Evolutionary conservation across 2,329 filamentous ascomycete genomes (phyloP), one percentile per base, ranked within the genome.

Genomic region (Shiraia sp.): DNA sequence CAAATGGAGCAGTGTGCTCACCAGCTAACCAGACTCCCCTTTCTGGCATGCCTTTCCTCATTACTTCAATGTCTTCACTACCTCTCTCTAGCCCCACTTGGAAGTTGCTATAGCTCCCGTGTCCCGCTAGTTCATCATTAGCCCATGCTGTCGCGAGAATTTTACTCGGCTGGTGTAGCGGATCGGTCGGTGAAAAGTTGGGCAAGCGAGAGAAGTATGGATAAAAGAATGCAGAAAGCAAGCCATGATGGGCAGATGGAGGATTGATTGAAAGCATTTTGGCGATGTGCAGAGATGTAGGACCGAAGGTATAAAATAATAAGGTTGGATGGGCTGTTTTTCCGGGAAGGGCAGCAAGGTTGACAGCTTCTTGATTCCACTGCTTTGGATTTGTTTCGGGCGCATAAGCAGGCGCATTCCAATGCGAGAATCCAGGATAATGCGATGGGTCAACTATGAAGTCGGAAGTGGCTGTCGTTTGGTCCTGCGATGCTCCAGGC

Each of bases 1-100:
- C 84, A 72, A 96, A 95, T 4, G 91, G 90, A 40, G 89, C 86
- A 15, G 90, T 95, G 71, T 96, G 90, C 71, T 96, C 90, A 0
- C 90, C 90, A 0, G 90, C 90, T 52, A 96, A 76, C 90, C 90
- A 96, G 7, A 96, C 63, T 0, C 87, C 83, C 15, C 82, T 73
- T 10, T 81, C 82, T 1, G 83, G 84, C 50, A 77, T 59, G 0
- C 79, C 79, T 2, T 68, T 59, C 16, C 81, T 66, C 71, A 85
- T 72, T 2, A 69, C 63, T 63, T 85, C 79, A 33, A 96, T 82
- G 63, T 95, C 87, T 42, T 76, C 73, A 54, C 91, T 88, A 1
- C 85, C 88, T 5, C 81, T 74, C 52, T 81, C 74, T 32, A 92
- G 63, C 0, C 88, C 90, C 12, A 86, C 76, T 58, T 90, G 90